Conservation (phyloP, 208 protist genomes). For the Crithidia brevicula region DNA sequence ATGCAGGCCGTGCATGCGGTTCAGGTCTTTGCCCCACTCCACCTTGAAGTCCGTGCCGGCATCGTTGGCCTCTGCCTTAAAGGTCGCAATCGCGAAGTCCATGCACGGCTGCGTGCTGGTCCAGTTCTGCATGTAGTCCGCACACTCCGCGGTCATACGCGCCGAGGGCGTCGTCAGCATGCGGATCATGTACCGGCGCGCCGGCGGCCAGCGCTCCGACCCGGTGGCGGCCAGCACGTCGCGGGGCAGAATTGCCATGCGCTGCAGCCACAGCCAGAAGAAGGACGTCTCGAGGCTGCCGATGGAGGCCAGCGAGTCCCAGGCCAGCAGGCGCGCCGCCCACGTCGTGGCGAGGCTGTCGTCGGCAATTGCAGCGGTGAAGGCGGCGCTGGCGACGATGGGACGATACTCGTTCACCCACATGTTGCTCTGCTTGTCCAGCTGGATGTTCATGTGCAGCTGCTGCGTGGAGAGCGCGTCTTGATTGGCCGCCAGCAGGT, state of each 20-base stretch:
- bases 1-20: slow-evolving; percentile 48
- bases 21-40: slow-evolving; percentile 62
- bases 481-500: slow-evolving; percentile 32
- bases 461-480: slow-evolving; percentile 18
- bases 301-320: slow-evolving; percentile 41
- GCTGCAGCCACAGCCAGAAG: slow-evolving; percentile 65
- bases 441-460: slow-evolving; percentile 46
- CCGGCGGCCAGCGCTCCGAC: slow-evolving; percentile 13
- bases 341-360: slow-evolving; percentile 28
- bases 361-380: slow-evolving; percentile 28
- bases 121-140: slow-evolving; percentile 23
- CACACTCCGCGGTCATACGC: slow-evolving; percentile 40
- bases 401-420: slow-evolving; percentile 36
- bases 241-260: slow-evolving; percentile 42
- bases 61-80: slow-evolving; percentile 31
- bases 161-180: slow-evolving; percentile 37
- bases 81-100: slow-evolving; percentile 31
- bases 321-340: slow-evolving; percentile 35
- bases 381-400: slow-evolving; percentile 29
- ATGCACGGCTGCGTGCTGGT: slow-evolving; percentile 29
- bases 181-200: slow-evolving; percentile 31
- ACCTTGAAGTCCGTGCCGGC: slow-evolving; percentile 25
- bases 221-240: slow-evolving; percentile 33
- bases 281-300: slow-evolving; percentile 57
- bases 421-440: slow-evolving; percentile 58